A percentile compares a stretch with the other conserved stretches of the same genome.
Conservation (phyloP, 257 asterid species). For the Salvia miltiorrhiza region DNA sequence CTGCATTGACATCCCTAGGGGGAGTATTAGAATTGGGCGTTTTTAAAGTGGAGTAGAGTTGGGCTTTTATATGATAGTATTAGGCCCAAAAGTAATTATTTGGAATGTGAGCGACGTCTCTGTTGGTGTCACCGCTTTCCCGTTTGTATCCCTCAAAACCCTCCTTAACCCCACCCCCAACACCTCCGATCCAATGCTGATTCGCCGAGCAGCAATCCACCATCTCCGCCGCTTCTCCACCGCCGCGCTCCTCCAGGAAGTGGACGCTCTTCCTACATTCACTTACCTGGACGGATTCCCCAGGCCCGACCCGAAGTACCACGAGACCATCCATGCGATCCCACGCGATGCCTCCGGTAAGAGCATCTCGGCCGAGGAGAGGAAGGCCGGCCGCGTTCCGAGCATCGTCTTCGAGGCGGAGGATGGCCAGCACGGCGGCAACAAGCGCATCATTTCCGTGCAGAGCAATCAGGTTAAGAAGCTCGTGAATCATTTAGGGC, state of each 20-base stretch:
- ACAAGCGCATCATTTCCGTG: constrained; percentile 84
- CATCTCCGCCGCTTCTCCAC: constrained; percentile 48
- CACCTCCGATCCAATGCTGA: constrained; percentile 50
- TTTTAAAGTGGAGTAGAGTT: too few relatives aligned
- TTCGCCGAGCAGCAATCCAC: constrained; percentile 54
- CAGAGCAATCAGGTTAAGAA: constrained; percentile 84
- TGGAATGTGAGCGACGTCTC: not conserved
- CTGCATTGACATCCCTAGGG: too few relatives aligned
- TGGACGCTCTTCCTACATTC: constrained; percentile 20
- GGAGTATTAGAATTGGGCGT: not conserved
- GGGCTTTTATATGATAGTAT: not conserved
- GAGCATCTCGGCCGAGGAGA: constrained; percentile 60
- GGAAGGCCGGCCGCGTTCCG: constrained; percentile 77
- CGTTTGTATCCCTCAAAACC: constrained; percentile 25
- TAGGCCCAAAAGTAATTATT: not conserved
- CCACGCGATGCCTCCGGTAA: constrained; percentile 71
- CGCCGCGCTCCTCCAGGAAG: constrained; percentile 45
- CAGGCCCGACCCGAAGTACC: constrained; percentile 71
- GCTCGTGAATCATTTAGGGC: constrained; percentile 75
- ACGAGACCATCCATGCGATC: constrained; percentile 69
- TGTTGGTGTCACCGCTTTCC: not conserved
- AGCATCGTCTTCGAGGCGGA: constrained; percentile 92
- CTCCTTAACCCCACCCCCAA: constrained; percentile 35
- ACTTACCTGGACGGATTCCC: constrained; percentile 68
- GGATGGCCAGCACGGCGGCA: constrained; percentile 95